Percentiles rank a stretch among this genome's conserved stretches.
phyloP scores from a whole-genome alignment of 2,329 filamentous ascomycete genomes.

The Colletotrichum shisoi region DNA sequence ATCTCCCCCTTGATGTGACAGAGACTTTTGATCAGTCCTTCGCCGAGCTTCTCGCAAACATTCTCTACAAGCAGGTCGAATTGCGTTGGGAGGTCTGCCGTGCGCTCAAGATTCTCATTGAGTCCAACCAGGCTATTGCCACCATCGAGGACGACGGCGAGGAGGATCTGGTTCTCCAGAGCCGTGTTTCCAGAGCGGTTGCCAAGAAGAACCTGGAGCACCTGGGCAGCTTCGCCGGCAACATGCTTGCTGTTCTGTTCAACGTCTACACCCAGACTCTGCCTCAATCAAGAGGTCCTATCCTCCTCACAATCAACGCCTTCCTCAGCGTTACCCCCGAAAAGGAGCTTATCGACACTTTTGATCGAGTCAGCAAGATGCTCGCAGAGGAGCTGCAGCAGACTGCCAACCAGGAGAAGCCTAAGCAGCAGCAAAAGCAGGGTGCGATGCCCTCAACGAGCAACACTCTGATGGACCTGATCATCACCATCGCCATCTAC shows the following conservation, averaged over 20 bases:
- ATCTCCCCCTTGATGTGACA: conserved; percentile 81
- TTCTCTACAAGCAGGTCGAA: conserved; percentile 91
- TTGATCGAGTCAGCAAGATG: conserved; percentile 84
- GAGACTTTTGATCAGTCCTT: conserved; percentile 85
- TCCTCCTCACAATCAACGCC: conserved; percentile 92
- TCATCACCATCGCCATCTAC: conserved; percentile 95
- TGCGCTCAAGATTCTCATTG: conserved; percentile 83
- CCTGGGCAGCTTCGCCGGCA: conserved; percentile 79
- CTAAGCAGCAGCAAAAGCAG: conserved; percentile 64
- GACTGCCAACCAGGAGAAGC: conserved; percentile 64
- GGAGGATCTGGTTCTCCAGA: conserved; percentile 78
- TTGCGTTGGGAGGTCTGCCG: conserved; percentile 87
- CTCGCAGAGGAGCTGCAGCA: conserved; percentile 74
- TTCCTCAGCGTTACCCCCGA: conserved; percentile 87
- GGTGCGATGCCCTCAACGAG: conserved; percentile 88
- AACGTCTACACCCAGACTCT: conserved; percentile 98
- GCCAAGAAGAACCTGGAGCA: conserved; percentile 84
- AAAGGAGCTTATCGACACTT: conserved; percentile 84
- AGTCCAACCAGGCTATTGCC: conserved; percentile 86
- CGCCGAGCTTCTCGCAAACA: conserved; percentile 87
- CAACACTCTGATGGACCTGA: conserved; percentile 94
- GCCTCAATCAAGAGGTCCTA: conserved; percentile 87
- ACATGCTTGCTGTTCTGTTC: conserved; percentile 95
- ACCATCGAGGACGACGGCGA: conserved; percentile 71
- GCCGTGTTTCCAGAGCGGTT: conserved; percentile 75